Evolutionary conservation across 495 filamentous ascomycete species (phyloP).

Genomic region (Neurospora intermedia): DNA sequence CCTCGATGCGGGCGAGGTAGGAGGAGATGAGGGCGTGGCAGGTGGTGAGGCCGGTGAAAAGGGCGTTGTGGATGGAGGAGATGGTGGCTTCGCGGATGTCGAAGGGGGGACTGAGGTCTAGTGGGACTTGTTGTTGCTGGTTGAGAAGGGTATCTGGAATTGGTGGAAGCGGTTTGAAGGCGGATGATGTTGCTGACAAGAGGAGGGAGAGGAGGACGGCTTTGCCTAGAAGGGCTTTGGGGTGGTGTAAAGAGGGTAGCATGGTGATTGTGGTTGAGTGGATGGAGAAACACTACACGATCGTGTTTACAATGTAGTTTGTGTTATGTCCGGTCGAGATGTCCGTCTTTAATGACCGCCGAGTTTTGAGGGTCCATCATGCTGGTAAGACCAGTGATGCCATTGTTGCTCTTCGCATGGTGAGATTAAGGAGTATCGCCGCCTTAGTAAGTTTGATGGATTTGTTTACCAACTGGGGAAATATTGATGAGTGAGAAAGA

Average conservation of each 20-base stretch:
- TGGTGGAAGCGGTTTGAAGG: background rate
- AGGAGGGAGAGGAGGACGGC: background rate
- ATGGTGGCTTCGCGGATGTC: slow-evolving; percentile 48
- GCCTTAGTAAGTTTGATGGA: background rate
- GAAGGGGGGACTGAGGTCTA: slow-evolving; percentile 15
- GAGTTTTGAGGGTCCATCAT: background rate
- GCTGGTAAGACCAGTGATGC: background rate
- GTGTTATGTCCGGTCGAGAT: background rate
- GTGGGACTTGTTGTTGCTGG: background rate
- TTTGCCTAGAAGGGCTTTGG: background rate
- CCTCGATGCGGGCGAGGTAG: slow-evolving; percentile 45
- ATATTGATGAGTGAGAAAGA: background rate
- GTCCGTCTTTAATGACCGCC: background rate
- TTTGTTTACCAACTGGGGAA: background rate
- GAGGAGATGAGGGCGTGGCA: slow-evolving; percentile 42
- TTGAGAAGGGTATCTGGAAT: background rate
- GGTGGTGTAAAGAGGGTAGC: background rate
- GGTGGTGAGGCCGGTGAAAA: slow-evolving; percentile 36
- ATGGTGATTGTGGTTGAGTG: background rate
- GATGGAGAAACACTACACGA: background rate
- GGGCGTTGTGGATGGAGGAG: slow-evolving; percentile 38
- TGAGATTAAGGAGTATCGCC: background rate
- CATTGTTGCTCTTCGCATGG: background rate
- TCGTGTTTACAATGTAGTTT: background rate
- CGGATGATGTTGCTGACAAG: background rate